phyloP scores from a whole-genome alignment of 2,329 filamentous ascomycete genomes.

The Fusarium poae region DNA sequence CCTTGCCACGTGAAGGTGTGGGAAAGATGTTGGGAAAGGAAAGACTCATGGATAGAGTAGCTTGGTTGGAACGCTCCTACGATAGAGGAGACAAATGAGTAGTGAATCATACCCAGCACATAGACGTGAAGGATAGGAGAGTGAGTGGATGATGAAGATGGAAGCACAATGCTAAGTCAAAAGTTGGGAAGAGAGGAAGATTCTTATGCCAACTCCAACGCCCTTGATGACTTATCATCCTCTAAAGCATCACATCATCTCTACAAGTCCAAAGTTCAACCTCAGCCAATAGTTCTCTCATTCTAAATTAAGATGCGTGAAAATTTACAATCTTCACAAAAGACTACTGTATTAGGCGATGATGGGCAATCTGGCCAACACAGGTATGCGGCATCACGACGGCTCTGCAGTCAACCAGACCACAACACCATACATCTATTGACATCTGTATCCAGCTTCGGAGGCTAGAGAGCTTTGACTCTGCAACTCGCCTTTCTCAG shows the following conservation, averaged over 20 bases:
- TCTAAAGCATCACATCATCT: not conserved
- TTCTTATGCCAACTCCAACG: not conserved
- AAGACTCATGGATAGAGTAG: not conserved
- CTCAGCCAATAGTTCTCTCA: rapidly evolving
- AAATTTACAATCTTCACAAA: not conserved
- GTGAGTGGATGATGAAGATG: too few species aligned
- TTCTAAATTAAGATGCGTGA: not conserved
- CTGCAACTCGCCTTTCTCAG: not conserved
- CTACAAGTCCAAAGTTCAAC: not conserved
- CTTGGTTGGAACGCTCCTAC: not conserved
- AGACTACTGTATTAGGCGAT: not conserved
- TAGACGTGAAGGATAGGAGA: too few species aligned
- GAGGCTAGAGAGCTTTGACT: not conserved
- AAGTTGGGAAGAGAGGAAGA: not conserved
- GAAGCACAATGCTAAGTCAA: not conserved
- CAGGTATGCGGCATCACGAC: not conserved
- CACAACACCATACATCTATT: not conserved
- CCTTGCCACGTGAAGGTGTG: not conserved
- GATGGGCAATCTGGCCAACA: not conserved
- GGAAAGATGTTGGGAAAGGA: not conserved
- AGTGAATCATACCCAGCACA: too few species aligned
- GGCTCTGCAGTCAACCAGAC: not conserved
- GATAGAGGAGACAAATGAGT: not conserved
- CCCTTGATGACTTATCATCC: not conserved
- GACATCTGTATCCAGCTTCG: not conserved